Base-by-base conservation (phyloP, 257 asterid genomes). In the Capsicum pubescens region DNA sequence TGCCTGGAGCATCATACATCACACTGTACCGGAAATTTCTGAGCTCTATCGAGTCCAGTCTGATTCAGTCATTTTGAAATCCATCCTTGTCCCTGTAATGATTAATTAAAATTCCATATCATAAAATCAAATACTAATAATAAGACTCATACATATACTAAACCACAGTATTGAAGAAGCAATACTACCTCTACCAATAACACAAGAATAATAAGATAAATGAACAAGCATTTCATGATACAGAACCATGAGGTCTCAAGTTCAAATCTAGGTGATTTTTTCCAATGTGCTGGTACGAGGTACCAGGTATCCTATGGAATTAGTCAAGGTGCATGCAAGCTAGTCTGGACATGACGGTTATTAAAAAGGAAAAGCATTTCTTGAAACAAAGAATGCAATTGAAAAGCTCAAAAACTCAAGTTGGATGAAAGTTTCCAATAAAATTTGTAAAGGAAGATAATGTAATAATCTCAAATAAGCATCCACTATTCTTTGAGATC, bases 71-170 rank as follows among this genome's bases (percentile, higher is more conserved):
- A 32, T 54, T 77, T 77, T 9, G 10, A 32, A 14, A 55, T 54
- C 32, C 26, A 32, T 77, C 14, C 82, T 54, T 77, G 32, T 10
- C 82, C 66, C 82, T 77, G 82, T 7, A 77, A 76, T 7, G 26
- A 76, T 32, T 32, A 76, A 76, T 76, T 4, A 55, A 8, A 54
- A 8, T 8, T 54, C 50, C 15, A 15, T 4, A 15, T 77, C 44
- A 77, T 39, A 35, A 52, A 77, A 54, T 16, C 64, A 54, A 77
- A 10, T 77, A 50, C 66, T 8, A 54, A 8, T 32, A 77, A 32
- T 55, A 26, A 77, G 7, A 52, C 48, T 77, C 66, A 54, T 8
- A 14, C 66, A 77, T 54, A 76, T 54, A 35, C 39, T 52, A 76
- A 52, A 50, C 21, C 80, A 48, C 0, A 46, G 19, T 3, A 39